Conservation (phyloP, 495 filamentous ascomycete genomes). For the Neurospora sp. region DNA sequence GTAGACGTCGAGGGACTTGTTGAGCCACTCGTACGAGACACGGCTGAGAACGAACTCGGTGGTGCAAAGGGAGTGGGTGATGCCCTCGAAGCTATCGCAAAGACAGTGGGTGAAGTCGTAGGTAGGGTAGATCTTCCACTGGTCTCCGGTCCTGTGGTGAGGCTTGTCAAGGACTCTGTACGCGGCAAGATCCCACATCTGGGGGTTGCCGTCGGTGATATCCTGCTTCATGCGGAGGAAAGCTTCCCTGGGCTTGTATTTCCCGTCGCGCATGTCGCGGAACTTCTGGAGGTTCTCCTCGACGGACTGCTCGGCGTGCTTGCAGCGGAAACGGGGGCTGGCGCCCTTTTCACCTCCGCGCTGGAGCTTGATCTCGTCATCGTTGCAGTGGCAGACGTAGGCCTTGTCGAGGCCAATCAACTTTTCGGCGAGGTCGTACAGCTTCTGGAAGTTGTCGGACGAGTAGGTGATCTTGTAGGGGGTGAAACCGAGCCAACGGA, state of each 20-base stretch:
- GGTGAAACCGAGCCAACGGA: conserved; percentile 75
- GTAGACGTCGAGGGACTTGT: conserved; percentile 59
- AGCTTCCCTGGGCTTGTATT: conserved; percentile 79
- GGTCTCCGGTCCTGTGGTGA: conserved; percentile 62
- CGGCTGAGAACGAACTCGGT: conserved; percentile 71
- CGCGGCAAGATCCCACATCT: conserved; percentile 69
- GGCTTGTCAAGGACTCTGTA: conserved; percentile 64
- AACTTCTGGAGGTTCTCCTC: conserved; percentile 78
- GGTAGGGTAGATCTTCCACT: conserved; percentile 81
- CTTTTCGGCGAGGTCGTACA: conserved; percentile 84
- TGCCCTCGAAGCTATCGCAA: conserved; percentile 80
- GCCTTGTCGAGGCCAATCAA: conserved; percentile 66
- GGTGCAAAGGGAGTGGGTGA: conserved; percentile 84
- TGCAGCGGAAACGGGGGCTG: conserved; percentile 63
- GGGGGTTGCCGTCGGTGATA: conserved; percentile 49
- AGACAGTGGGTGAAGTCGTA: conserved; percentile 89
- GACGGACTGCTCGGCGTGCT: conserved; percentile 61
- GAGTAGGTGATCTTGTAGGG: conserved; percentile 70
- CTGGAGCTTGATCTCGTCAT: conserved; percentile 72
- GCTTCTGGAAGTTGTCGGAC: conserved; percentile 70
- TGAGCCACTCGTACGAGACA: conserved; percentile 82
- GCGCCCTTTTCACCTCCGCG: conserved; percentile 64
- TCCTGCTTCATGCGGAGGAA: conserved; percentile 90
- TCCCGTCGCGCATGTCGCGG: conserved; percentile 80
- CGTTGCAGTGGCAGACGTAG: conserved; percentile 52